These are phyloP conservation scores for Inosperma sp. DNA, from an alignment of 768 basidiomycete genomes.

Conservation along the genomic window DNA sequence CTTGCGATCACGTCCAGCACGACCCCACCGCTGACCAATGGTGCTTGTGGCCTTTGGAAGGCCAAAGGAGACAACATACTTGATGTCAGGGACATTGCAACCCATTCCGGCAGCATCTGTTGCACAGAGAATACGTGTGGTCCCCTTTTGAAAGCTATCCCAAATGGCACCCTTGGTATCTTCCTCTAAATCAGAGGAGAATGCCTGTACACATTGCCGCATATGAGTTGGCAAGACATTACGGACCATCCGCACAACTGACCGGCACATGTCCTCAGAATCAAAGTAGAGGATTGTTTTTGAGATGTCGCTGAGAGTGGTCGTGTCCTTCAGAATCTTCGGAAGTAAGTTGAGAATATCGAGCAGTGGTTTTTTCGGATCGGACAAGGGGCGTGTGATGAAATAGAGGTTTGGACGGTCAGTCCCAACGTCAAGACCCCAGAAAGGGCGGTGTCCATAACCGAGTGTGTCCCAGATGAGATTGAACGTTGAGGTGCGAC, in stretches of 20 bases:
- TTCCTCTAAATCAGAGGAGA: constrained; percentile 18
- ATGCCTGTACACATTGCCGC: constrained; percentile 18
- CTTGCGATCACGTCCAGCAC: constrained; percentile 8
- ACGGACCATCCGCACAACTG: constrained; percentile 14
- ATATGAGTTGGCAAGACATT: constrained; percentile 20
- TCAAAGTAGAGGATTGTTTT: constrained; percentile 23
- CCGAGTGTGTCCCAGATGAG: constrained; percentile 23
- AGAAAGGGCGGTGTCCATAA: constrained; percentile 30
- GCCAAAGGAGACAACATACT: constrained; percentile 22
- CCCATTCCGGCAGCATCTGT: constrained; percentile 34
- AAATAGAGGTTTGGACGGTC: constrained; percentile 23
- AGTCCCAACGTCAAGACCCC: constrained; percentile 28
- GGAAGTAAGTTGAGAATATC: constrained; percentile 16
- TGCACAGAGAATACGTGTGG: constrained; percentile 22
- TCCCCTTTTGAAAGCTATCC: constrained; percentile 17
- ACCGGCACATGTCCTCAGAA: constrained; percentile 11
- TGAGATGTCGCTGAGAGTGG: constrained; percentile 9
- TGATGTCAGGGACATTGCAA: constrained; percentile 25
- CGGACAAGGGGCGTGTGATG: neutral
- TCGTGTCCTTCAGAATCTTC: constrained; percentile 4
- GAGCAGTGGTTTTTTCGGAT: constrained; percentile 10
- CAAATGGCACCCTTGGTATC: constrained; percentile 15
- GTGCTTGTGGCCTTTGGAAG: constrained; percentile 16
- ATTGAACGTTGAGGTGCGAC: constrained; percentile 22
- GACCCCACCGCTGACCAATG: constrained; percentile 21